These are phyloP conservation scores for Scutellaria minor DNA, from an alignment of 257 asterid species.

Conservation along the genomic window DNA sequence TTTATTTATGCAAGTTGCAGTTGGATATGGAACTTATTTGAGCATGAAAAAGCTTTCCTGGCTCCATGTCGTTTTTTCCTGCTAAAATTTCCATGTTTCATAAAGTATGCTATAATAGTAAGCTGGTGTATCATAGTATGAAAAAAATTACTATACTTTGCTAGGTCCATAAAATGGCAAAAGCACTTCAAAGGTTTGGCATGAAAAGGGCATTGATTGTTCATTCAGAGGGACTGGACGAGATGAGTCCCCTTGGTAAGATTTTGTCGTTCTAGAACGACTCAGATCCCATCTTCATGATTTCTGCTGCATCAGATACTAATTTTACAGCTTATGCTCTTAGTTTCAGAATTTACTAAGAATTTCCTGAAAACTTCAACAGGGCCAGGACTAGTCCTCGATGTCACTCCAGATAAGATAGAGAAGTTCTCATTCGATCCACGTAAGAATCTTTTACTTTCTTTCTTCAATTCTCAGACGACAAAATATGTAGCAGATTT, in stretches of 20 bases:
- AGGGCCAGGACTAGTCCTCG: constrained; percentile 73
- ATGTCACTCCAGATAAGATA: constrained; percentile 64
- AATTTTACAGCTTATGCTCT: constrained; percentile 4
- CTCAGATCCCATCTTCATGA: neutral
- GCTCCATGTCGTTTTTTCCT: neutral
- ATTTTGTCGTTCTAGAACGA: constrained; percentile 9
- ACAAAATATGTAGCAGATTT: neutral
- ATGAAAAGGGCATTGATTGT: constrained; percentile 74
- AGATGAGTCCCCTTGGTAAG: constrained; percentile 85
- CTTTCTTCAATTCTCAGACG: no score
- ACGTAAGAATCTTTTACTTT: constrained; percentile 41
- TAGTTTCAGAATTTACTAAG: constrained; percentile 1
- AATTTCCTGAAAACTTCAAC: constrained; percentile 23
- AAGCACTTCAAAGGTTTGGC: constrained; percentile 70
- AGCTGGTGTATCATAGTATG: neutral
- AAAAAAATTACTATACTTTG: constrained; percentile 16
- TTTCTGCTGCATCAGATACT: neutral
- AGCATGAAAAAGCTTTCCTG: neutral
- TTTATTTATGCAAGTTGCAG: constrained; percentile 17
- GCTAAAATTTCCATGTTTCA: neutral
- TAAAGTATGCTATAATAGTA: neutral
- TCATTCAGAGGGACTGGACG: constrained; percentile 80
- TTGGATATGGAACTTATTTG: constrained; percentile 1
- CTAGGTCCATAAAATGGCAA: constrained; percentile 75
- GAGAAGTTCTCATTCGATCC: constrained; percentile 71